Evolutionary conservation across 2,329 filamentous ascomycete genomes (phyloP).

Genomic region (Plectosphaerella plurivora): DNA sequence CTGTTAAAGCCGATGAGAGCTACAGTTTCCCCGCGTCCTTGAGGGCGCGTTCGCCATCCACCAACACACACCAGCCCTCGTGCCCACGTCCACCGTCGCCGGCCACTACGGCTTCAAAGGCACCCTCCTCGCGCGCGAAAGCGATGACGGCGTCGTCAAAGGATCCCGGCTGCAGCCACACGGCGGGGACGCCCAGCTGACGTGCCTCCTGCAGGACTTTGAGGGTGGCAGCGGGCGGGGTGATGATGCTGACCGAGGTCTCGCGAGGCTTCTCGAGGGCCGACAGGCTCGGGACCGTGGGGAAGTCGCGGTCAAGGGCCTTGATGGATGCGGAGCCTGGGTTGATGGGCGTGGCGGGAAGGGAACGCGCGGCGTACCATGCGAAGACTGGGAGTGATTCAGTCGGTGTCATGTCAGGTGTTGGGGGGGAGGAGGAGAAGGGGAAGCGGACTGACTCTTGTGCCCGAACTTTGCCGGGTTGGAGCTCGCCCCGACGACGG

Average conservation of each 20-base stretch:
- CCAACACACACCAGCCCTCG: slow-evolving; percentile 84
- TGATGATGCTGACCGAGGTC: slow-evolving; percentile 82
- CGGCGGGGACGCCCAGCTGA: slow-evolving; percentile 63
- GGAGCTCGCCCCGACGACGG: slow-evolving; percentile 85
- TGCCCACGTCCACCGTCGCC: slow-evolving; percentile 59
- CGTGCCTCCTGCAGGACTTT: slow-evolving; percentile 74
- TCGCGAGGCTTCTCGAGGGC: slow-evolving; percentile 61
- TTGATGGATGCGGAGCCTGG: slow-evolving; percentile 62
- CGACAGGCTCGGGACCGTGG: slow-evolving; percentile 61
- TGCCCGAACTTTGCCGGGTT: slow-evolving; percentile 84
- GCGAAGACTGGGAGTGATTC: slow-evolving; percentile 61
- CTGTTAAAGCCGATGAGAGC: too few relatives aligned
- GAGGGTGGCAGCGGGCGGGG: slow-evolving; percentile 73
- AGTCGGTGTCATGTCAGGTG: not conserved
- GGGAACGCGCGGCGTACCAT: slow-evolving; percentile 77
- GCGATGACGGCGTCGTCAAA: slow-evolving; percentile 73
- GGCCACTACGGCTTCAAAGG: slow-evolving; percentile 67
- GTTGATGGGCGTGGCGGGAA: slow-evolving; percentile 82
- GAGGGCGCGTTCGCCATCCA: slow-evolving; percentile 70
- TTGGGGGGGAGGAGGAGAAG: not conserved
- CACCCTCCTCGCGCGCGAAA: slow-evolving; percentile 56
- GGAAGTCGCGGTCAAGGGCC: slow-evolving; percentile 43
- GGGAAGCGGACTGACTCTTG: slow-evolving; percentile 54
- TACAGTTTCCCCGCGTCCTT: slow-evolving; percentile 50
- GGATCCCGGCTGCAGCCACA: slow-evolving; percentile 89